phyloP scores from a whole-genome alignment of 768 basidiomycete genomes.

The Boletus rubescentipes region DNA sequence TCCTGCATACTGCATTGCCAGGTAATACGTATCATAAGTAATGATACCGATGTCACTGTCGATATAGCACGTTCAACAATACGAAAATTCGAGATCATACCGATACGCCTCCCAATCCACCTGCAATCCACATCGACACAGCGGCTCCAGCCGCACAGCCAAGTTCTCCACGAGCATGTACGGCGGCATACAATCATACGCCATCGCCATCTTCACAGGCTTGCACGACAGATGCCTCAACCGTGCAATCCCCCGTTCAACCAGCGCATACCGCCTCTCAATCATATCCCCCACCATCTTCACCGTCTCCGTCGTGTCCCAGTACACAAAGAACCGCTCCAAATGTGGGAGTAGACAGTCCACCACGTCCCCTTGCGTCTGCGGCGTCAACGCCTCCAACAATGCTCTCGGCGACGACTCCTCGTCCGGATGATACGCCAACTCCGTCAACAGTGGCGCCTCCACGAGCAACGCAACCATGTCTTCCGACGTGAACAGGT shows the following conservation, averaged over 20 bases:
- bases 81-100: conserved; percentile 22
- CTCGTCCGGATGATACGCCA: conserved; percentile 26
- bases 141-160: conserved; percentile 17
- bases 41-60: too few species aligned
- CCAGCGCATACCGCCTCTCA: conserved; percentile 20
- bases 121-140: conserved; percentile 17
- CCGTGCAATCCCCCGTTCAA: conserved; percentile 9
- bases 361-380: neutral
- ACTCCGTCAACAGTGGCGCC: conserved; percentile 17
- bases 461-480: conserved; percentile 17
- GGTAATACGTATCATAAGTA: too few species aligned
- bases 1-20: too few species aligned
- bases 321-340: conserved; percentile 21
- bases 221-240: conserved; percentile 23
- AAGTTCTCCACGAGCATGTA: conserved; percentile 15
- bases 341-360: conserved; percentile 20
- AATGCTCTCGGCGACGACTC: conserved; percentile 17
- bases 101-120: conserved; percentile 23
- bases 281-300: conserved; percentile 26
- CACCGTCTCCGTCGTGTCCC: conserved; percentile 28
- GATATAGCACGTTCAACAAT: conserved; percentile 4
- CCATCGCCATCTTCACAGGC: conserved; percentile 10
- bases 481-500: conserved; percentile 16
- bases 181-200: conserved; percentile 19
- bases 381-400: conserved; percentile 25